Conservation (phyloP, 2,329 filamentous ascomycete genomes). For the Aspergillus brunneoviolaceus region DNA sequence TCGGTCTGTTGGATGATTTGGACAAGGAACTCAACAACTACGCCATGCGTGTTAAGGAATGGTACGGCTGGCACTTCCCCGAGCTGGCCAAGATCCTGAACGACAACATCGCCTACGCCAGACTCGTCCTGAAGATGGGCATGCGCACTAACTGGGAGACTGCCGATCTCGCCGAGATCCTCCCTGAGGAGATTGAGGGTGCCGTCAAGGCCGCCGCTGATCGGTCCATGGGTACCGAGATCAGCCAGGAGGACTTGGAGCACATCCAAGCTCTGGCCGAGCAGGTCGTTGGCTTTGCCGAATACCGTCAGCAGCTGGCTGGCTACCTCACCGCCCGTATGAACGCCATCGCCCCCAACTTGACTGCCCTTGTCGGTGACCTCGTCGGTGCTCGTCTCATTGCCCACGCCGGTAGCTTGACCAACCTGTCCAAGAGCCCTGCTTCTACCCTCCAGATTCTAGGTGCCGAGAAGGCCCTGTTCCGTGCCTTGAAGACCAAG, state of each 20-base stretch:
- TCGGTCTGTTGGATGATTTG: slow-evolving; percentile 88
- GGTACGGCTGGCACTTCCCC: slow-evolving; percentile 99
- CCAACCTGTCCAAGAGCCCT: slow-evolving; percentile 92
- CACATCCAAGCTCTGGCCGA: slow-evolving; percentile 91
- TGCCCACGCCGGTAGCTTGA: slow-evolving; percentile 87
- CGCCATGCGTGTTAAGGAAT: slow-evolving; percentile 98
- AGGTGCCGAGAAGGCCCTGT: slow-evolving; percentile 96
- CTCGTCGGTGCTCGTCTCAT: slow-evolving; percentile 93
- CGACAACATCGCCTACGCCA: slow-evolving; percentile 92
- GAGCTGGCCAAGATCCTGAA: slow-evolving; percentile 96
- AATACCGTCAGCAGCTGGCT: slow-evolving; percentile 84
- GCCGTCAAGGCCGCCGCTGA: slow-evolving; percentile 93
- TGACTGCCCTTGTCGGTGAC: slow-evolving; percentile 89
- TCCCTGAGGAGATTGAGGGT: slow-evolving; percentile 91
- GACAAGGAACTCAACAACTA: slow-evolving; percentile 99
- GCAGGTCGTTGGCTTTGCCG: slow-evolving; percentile 87
- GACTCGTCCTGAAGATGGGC: slow-evolving; percentile 83
- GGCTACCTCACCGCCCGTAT: slow-evolving; percentile 90
- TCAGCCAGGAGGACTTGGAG: slow-evolving; percentile 85
- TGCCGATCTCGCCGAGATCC: slow-evolving; percentile 80
- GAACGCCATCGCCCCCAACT: slow-evolving; percentile 93
- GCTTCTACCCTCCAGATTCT: slow-evolving; percentile 97
- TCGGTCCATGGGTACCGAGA: slow-evolving; percentile 98
- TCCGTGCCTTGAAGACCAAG: slow-evolving; percentile 98
- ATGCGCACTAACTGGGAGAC: slow-evolving; percentile 77